Percentiles rank a stretch among this genome's conserved stretches.
Evolutionary conservation across 805 yeast species (phyloP).

Genomic region (Ogataea paradorogensis): DNA sequence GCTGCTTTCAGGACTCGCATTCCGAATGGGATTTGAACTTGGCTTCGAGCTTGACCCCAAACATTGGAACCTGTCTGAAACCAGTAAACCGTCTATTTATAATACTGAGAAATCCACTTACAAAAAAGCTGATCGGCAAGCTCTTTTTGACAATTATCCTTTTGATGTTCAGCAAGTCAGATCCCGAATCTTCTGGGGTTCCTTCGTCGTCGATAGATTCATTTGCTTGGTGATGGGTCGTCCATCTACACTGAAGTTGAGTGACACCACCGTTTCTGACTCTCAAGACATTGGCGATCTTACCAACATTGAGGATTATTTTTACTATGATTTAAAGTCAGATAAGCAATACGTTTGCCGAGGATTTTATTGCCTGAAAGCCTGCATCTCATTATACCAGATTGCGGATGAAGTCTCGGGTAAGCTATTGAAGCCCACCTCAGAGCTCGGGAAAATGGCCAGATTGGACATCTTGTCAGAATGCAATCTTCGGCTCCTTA

Average conservation of each 20-base stretch:
- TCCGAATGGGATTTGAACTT: conserved; percentile 62
- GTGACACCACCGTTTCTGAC: conserved; percentile 57
- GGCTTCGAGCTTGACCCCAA: conserved; percentile 62
- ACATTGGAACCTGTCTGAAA: conserved; percentile 41
- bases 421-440: conserved; percentile 32
- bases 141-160: conserved; percentile 29
- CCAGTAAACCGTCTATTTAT: conserved; percentile 1
- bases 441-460: conserved; percentile 5
- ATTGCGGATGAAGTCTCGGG: conserved; percentile 44
- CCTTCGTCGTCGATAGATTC: conserved; percentile 60
- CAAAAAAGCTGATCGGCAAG: neutral
- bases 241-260: conserved; percentile 51
- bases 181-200: conserved; percentile 63
- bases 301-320: conserved; percentile 54
- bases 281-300: conserved; percentile 57
- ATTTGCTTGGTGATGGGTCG: conserved; percentile 57
- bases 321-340: conserved; percentile 32
- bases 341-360: conserved; percentile 25
- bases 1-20: conserved; percentile 61
- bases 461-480: conserved; percentile 24
- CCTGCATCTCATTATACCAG: conserved; percentile 40
- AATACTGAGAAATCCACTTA: neutral
- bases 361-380: conserved; percentile 41
- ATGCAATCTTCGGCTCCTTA: conserved; percentile 47
- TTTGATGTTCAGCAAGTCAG: conserved; percentile 34